A percentile compares a stretch with the other conserved stretches of the same genome.
Conservation (phyloP, 192 early-diverging fungal genomes). For the Podila verticillata region DNA sequence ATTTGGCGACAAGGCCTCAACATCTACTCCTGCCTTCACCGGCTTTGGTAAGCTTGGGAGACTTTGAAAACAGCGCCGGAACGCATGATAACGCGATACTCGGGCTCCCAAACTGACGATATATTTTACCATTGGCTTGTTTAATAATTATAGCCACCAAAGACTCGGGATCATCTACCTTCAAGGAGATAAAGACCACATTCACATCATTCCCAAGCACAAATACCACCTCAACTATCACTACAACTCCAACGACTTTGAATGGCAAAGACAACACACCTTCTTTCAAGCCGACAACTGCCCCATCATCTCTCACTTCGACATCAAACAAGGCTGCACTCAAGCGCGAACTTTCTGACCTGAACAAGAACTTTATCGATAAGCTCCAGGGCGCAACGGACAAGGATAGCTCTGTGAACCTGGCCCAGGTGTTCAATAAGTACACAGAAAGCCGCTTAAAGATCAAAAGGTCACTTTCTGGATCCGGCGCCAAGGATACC, state of each 20-base stretch:
- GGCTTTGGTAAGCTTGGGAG: no score
- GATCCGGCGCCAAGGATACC: background rate
- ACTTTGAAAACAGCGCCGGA: no score
- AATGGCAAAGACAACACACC: background rate
- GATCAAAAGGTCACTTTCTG: background rate
- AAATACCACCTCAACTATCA: background rate
- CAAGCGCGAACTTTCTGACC: background rate
- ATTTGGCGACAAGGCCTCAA: background rate
- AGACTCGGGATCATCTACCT: background rate
- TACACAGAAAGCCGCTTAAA: slow-evolving; percentile 2
- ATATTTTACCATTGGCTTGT: no score
- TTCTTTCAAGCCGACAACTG: background rate
- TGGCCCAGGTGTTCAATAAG: slow-evolving; percentile 10
- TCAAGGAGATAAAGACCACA: no score
- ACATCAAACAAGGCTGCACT: background rate
- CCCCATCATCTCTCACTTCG: background rate
- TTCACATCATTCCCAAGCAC: slow-evolving; percentile 2
- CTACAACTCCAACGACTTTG: no score
- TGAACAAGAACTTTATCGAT: slow-evolving; percentile 9
- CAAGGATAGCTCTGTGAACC: slow-evolving; percentile 5
- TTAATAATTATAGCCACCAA: no score
- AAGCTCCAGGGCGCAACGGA: slow-evolving; percentile 5
- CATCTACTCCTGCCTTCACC: background rate
- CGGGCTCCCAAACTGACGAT: no score
- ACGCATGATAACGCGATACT: no score